A percentile compares a stretch with the other conserved stretches of the same genome.
Conservation (phyloP, 202 grass and related monocot genomes). For the Dendrocalamus latiflorus region DNA sequence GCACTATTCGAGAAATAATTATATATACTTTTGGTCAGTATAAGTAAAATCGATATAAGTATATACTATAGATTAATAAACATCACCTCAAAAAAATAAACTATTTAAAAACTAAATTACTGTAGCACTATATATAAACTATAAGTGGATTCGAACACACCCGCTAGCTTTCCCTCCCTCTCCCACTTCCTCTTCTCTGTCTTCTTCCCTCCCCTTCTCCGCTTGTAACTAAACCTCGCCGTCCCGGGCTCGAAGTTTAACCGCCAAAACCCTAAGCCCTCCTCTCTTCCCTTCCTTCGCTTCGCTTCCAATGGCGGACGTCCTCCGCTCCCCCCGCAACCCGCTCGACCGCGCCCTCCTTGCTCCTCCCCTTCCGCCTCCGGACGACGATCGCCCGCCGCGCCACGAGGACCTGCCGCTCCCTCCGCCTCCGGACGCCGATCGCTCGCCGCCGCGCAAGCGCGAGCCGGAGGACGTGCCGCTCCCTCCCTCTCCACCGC, state of each 20-base stretch:
- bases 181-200: neutral
- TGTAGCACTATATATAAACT: too few species aligned
- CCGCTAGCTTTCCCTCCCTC: neutral
- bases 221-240: neutral
- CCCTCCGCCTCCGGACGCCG: constrained; percentile 9
- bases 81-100: too few species aligned
- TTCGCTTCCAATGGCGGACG: constrained; percentile 44
- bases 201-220: neutral
- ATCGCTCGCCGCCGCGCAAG: constrained; percentile 9
- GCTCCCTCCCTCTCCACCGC: constrained; percentile 50
- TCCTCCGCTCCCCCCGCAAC: constrained; percentile 24
- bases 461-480: neutral
- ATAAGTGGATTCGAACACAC: too few species aligned
- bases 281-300: too few species aligned
- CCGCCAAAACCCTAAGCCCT: neutral
- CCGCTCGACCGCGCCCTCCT: neutral
- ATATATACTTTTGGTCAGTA: too few species aligned
- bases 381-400: neutral
- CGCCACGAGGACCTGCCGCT: neutral
- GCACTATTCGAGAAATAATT: too few species aligned
- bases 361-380: too few species aligned
- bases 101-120: too few species aligned
- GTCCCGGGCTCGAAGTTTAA: too few species aligned
- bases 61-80: too few species aligned
- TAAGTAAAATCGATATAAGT: too few species aligned